Conservation (phyloP, 441 rosid species). For the Lepidium campestre region DNA sequence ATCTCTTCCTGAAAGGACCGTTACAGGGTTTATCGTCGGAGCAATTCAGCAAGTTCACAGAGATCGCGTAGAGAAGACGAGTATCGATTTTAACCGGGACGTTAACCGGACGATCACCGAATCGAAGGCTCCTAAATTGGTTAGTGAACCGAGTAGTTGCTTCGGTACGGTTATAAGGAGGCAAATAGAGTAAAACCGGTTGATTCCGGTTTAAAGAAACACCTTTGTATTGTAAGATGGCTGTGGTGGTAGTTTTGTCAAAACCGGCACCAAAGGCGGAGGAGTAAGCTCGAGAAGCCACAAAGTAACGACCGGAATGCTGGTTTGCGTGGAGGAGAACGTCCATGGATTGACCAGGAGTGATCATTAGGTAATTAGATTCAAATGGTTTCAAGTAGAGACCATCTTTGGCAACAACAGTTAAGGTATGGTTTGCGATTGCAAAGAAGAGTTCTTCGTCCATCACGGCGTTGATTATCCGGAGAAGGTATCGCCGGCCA, state of each 20-base stretch:
- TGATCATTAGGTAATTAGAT: constrained; percentile 29
- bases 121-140: constrained; percentile 13
- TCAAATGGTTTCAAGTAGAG: constrained; percentile 30
- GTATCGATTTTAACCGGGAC: constrained; percentile 33
- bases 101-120: constrained; percentile 3
- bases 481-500: constrained; percentile 30
- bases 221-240: constrained; percentile 27
- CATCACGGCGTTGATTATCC: constrained; percentile 32
- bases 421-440: constrained; percentile 33
- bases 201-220: not conserved
- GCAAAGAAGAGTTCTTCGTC: constrained; percentile 35
- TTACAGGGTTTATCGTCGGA: constrained; percentile 1
- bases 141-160: constrained; percentile 27
- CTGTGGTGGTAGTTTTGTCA: constrained; percentile 33
- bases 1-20: constrained; percentile 19
- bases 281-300: constrained; percentile 31
- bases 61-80: constrained; percentile 21
- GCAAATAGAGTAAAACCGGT: constrained; percentile 22
- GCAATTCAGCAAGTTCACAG: constrained; percentile 20
- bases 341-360: constrained; percentile 41
- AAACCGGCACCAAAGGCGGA: constrained; percentile 26
- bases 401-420: constrained; percentile 35
- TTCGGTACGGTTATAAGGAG: constrained; percentile 24
- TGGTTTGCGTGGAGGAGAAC: constrained; percentile 32
- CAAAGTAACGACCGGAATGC: constrained; percentile 15